Evolutionary conservation across 2,329 filamentous ascomycete genomes (phyloP).

Genomic region (Diplodia scrobiculata): DNA sequence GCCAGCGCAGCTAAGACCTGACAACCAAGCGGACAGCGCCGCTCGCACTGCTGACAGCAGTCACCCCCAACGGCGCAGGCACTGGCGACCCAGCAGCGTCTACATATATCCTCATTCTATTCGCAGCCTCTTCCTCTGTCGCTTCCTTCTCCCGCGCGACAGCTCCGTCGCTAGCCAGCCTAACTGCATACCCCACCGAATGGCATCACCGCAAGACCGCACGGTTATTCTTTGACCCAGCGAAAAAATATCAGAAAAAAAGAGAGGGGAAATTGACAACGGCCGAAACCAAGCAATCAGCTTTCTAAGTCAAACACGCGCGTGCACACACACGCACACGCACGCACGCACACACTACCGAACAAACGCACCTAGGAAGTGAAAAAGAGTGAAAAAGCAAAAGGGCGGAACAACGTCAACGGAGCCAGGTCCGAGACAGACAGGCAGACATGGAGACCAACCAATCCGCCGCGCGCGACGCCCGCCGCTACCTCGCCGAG

Average conservation of each 20-base stretch:
- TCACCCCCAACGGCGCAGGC: neutral
- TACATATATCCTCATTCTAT: neutral
- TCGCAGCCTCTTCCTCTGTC: neutral
- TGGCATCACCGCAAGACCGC: neutral
- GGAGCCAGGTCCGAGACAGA: neutral
- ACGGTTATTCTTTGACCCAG: slow-evolving; percentile 3
- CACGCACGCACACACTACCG: too few species aligned
- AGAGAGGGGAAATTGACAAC: neutral
- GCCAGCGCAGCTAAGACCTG: neutral
- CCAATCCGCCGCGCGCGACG: slow-evolving; percentile 48
- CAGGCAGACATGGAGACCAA: slow-evolving; percentile 35
- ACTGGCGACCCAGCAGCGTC: neutral
- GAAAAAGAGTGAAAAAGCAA: neutral
- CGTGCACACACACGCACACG: too few species aligned
- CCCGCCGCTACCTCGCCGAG: slow-evolving; percentile 47
- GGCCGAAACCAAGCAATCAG: neutral
- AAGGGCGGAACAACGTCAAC: neutral
- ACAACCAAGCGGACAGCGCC: neutral
- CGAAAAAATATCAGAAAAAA: neutral
- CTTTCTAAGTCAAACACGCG: neutral
- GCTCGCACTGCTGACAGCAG: neutral
- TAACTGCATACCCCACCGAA: neutral
- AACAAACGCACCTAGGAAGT: too few species aligned
- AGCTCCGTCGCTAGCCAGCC: neutral
- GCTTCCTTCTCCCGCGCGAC: neutral